Evolutionary conservation across 2,329 filamentous ascomycete species (phyloP), one percentile per base, ranked within the genome.

Genomic region (Fusarium haematococcum): DNA sequence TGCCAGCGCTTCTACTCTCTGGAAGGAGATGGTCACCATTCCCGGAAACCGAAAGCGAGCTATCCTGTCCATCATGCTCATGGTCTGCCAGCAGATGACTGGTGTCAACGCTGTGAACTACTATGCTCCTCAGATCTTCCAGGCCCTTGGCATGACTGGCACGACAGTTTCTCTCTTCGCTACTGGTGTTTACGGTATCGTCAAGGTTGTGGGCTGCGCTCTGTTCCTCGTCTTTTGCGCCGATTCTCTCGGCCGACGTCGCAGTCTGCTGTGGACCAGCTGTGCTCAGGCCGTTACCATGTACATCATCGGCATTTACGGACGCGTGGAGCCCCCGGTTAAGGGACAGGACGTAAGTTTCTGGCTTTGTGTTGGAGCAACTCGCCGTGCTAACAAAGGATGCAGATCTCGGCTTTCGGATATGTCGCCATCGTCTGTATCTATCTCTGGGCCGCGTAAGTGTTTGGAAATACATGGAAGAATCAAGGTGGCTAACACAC

Each of bases 71-170:
- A 88, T 94, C 57, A 43, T 83, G 3, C 81, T 89, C 61, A 85
- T 91, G 91, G 84, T 93, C 43, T 93, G 91, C 80, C 92, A 94
- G 80, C 92, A 94, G 80, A 92, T 94, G 89, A 94, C 92, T 0
- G 91, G 91, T n/a, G 82, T 83, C 25, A 85, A 85, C 65, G 81
- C 84, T 14, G 74, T 78, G 79, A 90, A 92, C 80, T 93, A 93
- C 84, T 93, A 93, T 77, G 90, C 91, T 0, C 92, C 92, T 0
- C 87, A 89, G 65, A 94, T 94, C 76, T 94, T 94, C 84, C 83
- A 84, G 52, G 87, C 90, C 74, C 85, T 94, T 3, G 92, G 92
- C 20, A 86, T 94, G 75, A 81, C 80, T 27, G 84, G 85, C 14
- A 90, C 87, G 7, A 81, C 87, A 43, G 86, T 88, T 45, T 89